A percentile compares a stretch with the other conserved stretches of the same genome.
Conservation (phyloP, 2,329 filamentous ascomycete species). For the Diaporthe destruens region DNA sequence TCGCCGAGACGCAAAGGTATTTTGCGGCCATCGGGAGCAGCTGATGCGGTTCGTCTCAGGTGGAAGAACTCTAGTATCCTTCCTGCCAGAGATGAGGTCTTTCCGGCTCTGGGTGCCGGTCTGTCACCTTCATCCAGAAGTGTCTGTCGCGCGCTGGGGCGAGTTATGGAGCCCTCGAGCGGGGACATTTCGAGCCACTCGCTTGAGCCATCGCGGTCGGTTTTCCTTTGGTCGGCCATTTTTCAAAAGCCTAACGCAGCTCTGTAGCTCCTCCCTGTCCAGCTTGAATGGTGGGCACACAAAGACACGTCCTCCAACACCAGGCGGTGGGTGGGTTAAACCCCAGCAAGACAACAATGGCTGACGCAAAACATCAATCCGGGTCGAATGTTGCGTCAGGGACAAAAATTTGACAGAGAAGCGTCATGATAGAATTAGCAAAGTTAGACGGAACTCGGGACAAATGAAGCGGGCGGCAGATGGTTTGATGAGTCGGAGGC, state of each 20-base stretch:
- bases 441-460: not conserved
- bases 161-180: constrained; percentile 4
- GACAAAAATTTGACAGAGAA: not conserved
- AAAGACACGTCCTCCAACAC: not conserved
- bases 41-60: constrained; percentile 43
- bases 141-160: constrained; percentile 17
- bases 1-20: constrained; percentile 43
- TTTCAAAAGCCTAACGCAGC: not conserved
- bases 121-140: not conserved
- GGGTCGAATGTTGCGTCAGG: not conserved
- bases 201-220: constrained; percentile 17
- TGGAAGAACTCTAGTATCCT: constrained; percentile 25
- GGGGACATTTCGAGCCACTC: constrained; percentile 28
- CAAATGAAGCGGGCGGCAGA: constrained; percentile 12
- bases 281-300: not conserved
- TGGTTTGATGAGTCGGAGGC: constrained; percentile 27
- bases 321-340: not conserved
- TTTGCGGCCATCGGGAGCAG: constrained; percentile 48
- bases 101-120: not conserved
- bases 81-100: not conserved
- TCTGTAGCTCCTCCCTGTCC: not conserved
- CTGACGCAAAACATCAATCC: not conserved
- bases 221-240: constrained; percentile 6
- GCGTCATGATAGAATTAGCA: not conserved
- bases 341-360: not conserved